Conservation (phyloP, 2,329 filamentous ascomycete species). For the Huntiella abstrusa region DNA sequence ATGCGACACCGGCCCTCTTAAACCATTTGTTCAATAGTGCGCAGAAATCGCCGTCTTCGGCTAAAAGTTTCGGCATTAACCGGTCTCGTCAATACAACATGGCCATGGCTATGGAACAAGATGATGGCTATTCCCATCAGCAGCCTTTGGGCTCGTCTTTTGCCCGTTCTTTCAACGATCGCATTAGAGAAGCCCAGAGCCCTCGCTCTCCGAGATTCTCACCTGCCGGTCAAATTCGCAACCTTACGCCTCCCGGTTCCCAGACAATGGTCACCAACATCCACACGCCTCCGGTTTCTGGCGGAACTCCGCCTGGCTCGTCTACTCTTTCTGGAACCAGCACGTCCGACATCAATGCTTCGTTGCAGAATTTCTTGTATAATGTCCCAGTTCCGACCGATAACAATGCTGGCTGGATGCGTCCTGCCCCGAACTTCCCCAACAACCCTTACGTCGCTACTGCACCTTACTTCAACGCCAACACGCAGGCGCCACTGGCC, state of each 20-base stretch:
- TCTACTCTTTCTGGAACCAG: background rate
- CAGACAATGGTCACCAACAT: too few species aligned
- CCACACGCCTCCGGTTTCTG: too few species aligned
- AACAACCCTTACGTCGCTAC: background rate
- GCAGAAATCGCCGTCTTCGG: conserved; percentile 9
- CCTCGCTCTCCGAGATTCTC: background rate
- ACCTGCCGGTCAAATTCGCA: too few species aligned
- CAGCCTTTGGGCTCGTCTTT: conserved; percentile 7
- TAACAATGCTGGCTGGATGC: background rate
- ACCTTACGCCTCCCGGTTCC: too few species aligned
- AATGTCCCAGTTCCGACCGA: conserved; percentile 14
- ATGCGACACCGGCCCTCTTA: conserved; percentile 1
- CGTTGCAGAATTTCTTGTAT: conserved; percentile 28
- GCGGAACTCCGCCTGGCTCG: background rate
- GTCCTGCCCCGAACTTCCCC: background rate
- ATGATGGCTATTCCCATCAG: conserved; percentile 1
- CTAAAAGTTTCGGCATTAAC: background rate
- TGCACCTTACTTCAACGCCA: background rate
- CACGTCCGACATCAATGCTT: background rate
- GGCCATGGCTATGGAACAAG: conserved; percentile 8
- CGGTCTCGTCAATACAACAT: conserved; percentile 8
- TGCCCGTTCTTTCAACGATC: conserved; percentile 6
- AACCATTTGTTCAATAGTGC: conserved; percentile 6
- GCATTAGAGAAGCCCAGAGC: conserved; percentile 6
- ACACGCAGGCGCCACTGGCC: background rate